Evolutionary conservation across 768 basidiomycete species (phyloP).

Genomic region (Albatrellus ellisii): DNA sequence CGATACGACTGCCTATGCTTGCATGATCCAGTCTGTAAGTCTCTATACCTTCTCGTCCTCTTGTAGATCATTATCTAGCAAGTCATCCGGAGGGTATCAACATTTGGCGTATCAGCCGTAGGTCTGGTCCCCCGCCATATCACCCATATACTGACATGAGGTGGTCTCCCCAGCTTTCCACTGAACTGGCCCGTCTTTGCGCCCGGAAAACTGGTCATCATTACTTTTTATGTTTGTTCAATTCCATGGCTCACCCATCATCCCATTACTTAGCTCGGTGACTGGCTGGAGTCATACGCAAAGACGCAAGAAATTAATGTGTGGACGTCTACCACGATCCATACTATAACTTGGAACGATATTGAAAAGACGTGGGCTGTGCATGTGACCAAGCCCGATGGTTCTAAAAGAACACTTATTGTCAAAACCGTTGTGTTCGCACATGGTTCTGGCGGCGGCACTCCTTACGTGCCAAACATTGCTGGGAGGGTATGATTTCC

Average conservation of each 20-base stretch:
- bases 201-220: slow-evolving; percentile 34
- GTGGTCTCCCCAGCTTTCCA: slow-evolving; percentile 33
- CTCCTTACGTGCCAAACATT: slow-evolving; percentile 30
- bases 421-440: slow-evolving; percentile 43
- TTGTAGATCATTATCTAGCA: neutral
- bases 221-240: neutral
- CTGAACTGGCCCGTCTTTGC: slow-evolving; percentile 40
- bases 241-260: neutral
- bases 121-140: slow-evolving; percentile 10
- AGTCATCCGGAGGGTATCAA: slow-evolving; percentile 26
- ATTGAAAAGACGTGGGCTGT: slow-evolving; percentile 32
- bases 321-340: slow-evolving; percentile 40
- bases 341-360: slow-evolving; percentile 25
- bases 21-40: slow-evolving; percentile 21
- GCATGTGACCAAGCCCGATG: neutral
- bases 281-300: slow-evolving; percentile 55
- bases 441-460: slow-evolving; percentile 37
- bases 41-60: slow-evolving; percentile 2
- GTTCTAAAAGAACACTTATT: slow-evolving; percentile 14
- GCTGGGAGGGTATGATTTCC: slow-evolving; percentile 24
- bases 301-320: slow-evolving; percentile 45
- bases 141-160: neutral
- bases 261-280: slow-evolving; percentile 34
- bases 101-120: slow-evolving; percentile 44
- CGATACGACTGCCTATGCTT: slow-evolving; percentile 26